phyloP scores from a whole-genome alignment of 306 rosid genomes.

The Vicia faba region DNA sequence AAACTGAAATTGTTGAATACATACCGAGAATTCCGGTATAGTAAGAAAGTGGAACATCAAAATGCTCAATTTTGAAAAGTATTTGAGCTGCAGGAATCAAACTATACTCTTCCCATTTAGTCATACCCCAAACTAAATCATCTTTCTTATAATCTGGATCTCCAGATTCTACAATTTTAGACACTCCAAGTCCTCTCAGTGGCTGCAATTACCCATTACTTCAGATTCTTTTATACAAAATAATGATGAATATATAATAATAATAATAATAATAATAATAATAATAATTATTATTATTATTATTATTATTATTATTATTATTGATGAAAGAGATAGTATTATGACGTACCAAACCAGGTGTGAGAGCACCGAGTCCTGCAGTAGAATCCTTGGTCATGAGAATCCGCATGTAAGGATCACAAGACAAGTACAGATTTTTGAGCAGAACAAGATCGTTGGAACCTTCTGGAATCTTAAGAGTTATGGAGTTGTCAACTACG shows the following conservation, averaged over 20 bases:
- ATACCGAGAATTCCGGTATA: conserved; percentile 42
- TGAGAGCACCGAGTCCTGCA: neutral
- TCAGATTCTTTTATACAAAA: too few species aligned
- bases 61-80: conserved; percentile 38
- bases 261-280: too few species aligned
- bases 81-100: conserved; percentile 23
- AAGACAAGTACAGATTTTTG: conserved; percentile 62
- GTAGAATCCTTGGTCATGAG: conserved; percentile 24
- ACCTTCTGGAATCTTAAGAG: conserved; percentile 39
- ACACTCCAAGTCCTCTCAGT: conserved; percentile 41
- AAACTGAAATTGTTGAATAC: conserved; percentile 1
- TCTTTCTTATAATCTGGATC: conserved; percentile 43
- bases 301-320: too few species aligned
- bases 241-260: neutral
- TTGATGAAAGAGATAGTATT: neutral
- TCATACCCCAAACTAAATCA: conserved; percentile 50
- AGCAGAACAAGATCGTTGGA: conserved; percentile 46
- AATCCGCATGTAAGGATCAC: conserved; percentile 55
- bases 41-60: conserved; percentile 46
- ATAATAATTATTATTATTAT: too few species aligned
- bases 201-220: conserved; percentile 38
- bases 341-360: conserved; percentile 34
- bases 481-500: conserved; percentile 26
- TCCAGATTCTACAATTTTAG: conserved; percentile 47
- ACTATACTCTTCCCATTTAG: conserved; percentile 51